A percentile compares a stretch with the other conserved stretches of the same genome.
Conservation (phyloP, 1,284 basidiomycete species). For the Wolfiporia cocos region DNA sequence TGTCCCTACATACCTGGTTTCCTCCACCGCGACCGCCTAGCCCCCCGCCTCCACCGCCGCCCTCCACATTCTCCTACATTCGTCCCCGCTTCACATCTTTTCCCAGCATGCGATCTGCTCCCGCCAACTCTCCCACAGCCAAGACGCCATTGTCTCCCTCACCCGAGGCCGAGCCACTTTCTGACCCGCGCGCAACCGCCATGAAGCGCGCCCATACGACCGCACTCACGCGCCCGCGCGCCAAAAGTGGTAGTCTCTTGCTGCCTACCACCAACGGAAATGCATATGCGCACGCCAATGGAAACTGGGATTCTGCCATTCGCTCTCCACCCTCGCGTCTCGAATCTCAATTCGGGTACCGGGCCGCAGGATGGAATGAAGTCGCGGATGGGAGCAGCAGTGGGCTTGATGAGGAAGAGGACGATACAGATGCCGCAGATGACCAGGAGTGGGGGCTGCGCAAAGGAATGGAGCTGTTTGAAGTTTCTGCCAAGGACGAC, state of each 20-base stretch:
- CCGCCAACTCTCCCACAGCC: slow-evolving; percentile 14
- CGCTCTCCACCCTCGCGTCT: slow-evolving; percentile 40
- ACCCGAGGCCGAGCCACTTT: slow-evolving; percentile 19
- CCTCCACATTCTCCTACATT: slow-evolving; percentile 74
- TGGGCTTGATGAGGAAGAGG: slow-evolving; percentile 63
- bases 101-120: slow-evolving; percentile 57
- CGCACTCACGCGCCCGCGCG: slow-evolving; percentile 24
- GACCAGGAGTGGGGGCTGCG: slow-evolving; percentile 69
- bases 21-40: slow-evolving; percentile 67
- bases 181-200: slow-evolving; percentile 23
- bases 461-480: slow-evolving; percentile 78
- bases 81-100: slow-evolving; percentile 83
- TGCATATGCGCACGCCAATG: no score
- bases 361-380: slow-evolving; percentile 46
- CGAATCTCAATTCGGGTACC: slow-evolving; percentile 44
- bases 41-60: slow-evolving; percentile 52
- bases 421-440: slow-evolving; percentile 44
- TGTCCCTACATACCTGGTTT: slow-evolving; percentile 79
- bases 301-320: slow-evolving; percentile 21
- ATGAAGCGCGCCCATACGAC: slow-evolving; percentile 27
- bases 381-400: slow-evolving; percentile 54
- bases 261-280: slow-evolving; percentile 25
- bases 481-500: slow-evolving; percentile 83
- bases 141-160: slow-evolving; percentile 20
- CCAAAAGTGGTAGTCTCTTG: slow-evolving; percentile 26